Conservation (phyloP, 129 eudicot genomes). For the Gnaphalium uliginosum region DNA sequence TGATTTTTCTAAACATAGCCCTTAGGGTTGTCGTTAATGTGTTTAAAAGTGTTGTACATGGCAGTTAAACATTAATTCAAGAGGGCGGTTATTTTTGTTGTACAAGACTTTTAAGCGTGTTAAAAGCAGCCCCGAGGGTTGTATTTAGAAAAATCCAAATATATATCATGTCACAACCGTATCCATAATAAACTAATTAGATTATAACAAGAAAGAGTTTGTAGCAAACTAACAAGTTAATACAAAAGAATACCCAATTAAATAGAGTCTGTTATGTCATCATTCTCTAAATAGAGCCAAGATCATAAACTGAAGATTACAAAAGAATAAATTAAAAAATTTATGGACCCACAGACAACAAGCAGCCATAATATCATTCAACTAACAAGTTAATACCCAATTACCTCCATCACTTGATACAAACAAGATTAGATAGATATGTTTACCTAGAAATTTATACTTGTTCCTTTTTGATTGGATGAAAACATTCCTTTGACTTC, state of each 20-base stretch:
- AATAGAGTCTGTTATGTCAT: conserved; percentile 21
- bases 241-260: no score
- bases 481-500: neutral
- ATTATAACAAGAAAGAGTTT: conserved; percentile 38
- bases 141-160: no score
- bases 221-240: conserved; percentile 28
- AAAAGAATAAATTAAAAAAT: neutral
- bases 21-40: no score
- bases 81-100: no score
- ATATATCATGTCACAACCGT: conserved; percentile 17
- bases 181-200: conserved; percentile 29
- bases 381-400: conserved; percentile 15
- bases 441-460: conserved; percentile 15
- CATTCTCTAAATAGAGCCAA: conserved; percentile 19
- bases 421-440: conserved; percentile 10
- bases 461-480: neutral
- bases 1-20: no score
- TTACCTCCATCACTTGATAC: conserved; percentile 23
- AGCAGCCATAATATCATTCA: conserved; percentile 28
- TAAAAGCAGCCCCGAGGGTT: no score
- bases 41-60: no score
- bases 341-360: conserved; percentile 28
- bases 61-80: no score
- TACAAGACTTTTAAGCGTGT: no score
- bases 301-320: conserved; percentile 11